phyloP scores from a whole-genome alignment of 2,329 filamentous ascomycete species.

The Trichoderma endophyticum region DNA sequence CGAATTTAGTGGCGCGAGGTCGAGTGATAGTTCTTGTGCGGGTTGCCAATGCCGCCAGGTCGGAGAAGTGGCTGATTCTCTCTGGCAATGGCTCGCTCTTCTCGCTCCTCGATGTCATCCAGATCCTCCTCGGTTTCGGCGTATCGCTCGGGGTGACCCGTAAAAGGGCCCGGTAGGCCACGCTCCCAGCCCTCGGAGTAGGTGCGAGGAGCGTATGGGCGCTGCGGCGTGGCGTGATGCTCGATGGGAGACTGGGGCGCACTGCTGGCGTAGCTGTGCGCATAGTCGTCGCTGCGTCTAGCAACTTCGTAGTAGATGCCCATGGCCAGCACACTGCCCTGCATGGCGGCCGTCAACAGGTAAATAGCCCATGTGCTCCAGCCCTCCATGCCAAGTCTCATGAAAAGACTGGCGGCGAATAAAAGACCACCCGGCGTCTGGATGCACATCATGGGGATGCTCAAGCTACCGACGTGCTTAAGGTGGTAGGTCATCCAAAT shows the following conservation, averaged over 20 bases:
- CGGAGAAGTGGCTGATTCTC: conserved; percentile 51
- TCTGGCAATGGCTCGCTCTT: conserved; percentile 48
- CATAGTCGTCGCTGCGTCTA: conserved; percentile 32
- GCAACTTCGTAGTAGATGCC: conserved; percentile 70
- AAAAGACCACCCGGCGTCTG: conserved; percentile 91
- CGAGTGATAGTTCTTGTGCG: conserved; percentile 40
- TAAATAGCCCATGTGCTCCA: conserved; percentile 98
- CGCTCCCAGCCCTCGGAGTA: conserved; percentile 52
- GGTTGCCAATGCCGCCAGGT: conserved; percentile 49
- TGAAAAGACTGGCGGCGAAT: conserved; percentile 80
- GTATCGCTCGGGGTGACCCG: conserved; percentile 51
- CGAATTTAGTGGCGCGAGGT: conserved; percentile 17
- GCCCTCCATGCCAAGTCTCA: conserved; percentile 72
- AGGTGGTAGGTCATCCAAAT: conserved; percentile 87
- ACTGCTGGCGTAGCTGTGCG: conserved; percentile 25
- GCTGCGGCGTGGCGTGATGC: conserved; percentile 28
- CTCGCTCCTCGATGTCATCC: conserved; percentile 48
- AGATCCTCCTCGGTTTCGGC: conserved; percentile 51
- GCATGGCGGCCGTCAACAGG: conserved; percentile 78
- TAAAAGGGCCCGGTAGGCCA: conserved; percentile 49
- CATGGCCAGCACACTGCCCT: conserved; percentile 77
- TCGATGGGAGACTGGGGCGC: conserved; percentile 30
- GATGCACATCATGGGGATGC: conserved; percentile 97
- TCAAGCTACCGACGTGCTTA: conserved; percentile 84
- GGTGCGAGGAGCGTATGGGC: conserved; percentile 41